Evolutionary conservation across 2,329 filamentous ascomycete genomes (phyloP), one percentile per base, ranked within the genome.

Genomic region (Aureobasidium sp.): DNA sequence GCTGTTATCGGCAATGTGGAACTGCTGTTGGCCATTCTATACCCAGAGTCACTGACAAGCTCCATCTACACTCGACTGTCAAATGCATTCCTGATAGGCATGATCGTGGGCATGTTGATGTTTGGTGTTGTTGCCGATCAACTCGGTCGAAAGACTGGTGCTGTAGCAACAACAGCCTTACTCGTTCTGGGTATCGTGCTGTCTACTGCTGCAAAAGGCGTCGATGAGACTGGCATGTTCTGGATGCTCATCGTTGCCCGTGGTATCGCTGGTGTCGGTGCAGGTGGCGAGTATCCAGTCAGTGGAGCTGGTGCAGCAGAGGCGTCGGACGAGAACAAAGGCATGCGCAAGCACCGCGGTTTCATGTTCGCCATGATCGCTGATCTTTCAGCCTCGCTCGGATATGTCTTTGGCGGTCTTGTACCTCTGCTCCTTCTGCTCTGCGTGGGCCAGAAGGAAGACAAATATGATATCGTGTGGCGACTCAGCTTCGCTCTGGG

Each of bases 401-500:
- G 81, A 0, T 83, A 81, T 64, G 77, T 81, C 4, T 81, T 77
- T 68, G 78, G 75, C 5, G 78, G 78, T 0, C 68, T 62, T 17
- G 52, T 57, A 0, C 79, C 81, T 1, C 69, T 84, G 9, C 73
- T 84, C 0, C 68, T 84, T 3, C 73, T 83, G 1, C 74, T 82
- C 0, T 81, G 79, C 65, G 78, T 81, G 5, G 71, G 77, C 15
- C 73, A 81, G 65, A 66, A 74, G 34, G 74, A 76, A 20, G 72
- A 72, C 20, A 73, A 78, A 56, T 77, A 73, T 42, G 66, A 69
- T 42, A 70, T 55, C 39, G 90, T 90, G 37, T 96, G 91, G 91
- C 85, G 91, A 66, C 83, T 89, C 7, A 87, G 84, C 63, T 78
- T 96, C n/a, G 91, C 89, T 1, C 78, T 94, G 44, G 90, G 89